Evolutionary conservation across 805 yeast species (phyloP).

Genomic region (Ogataea nonfermentans): DNA sequence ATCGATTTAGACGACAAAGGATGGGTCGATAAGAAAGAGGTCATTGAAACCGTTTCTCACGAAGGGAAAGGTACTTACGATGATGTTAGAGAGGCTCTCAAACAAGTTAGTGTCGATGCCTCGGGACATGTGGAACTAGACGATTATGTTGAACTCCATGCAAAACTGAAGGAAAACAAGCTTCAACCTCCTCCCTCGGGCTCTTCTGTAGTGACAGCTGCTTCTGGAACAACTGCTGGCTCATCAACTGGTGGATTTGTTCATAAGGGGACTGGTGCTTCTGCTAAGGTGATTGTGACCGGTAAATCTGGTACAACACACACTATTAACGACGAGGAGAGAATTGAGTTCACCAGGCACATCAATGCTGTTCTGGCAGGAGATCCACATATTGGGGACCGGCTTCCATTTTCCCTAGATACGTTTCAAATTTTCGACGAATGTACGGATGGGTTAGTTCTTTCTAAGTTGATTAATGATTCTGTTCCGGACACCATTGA

Average conservation of each 20-base stretch:
- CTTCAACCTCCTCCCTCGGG: slow-evolving; percentile 21
- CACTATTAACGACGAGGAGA: slow-evolving; percentile 95
- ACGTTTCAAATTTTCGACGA: slow-evolving; percentile 96
- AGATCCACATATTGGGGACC: slow-evolving; percentile 76
- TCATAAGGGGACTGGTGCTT: slow-evolving; percentile 52
- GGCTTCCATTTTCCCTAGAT: slow-evolving; percentile 90
- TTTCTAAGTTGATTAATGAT: slow-evolving; percentile 92
- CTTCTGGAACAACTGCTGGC: slow-evolving; percentile 31
- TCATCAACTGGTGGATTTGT: slow-evolving; percentile 35
- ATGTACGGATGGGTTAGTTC: slow-evolving; percentile 89
- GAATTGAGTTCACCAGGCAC: slow-evolving; percentile 93
- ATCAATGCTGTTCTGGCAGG: slow-evolving; percentile 90
- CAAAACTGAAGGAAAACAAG: slow-evolving; percentile 65
- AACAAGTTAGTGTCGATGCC: slow-evolving; percentile 89
- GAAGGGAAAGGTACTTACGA: slow-evolving; percentile 84
- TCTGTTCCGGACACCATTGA: slow-evolving; percentile 98
- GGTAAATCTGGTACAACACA: slow-evolving; percentile 92
- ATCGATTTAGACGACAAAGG: slow-evolving; percentile 93
- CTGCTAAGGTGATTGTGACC: slow-evolving; percentile 72
- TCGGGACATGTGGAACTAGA: slow-evolving; percentile 96
- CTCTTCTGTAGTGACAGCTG: slow-evolving; percentile 23
- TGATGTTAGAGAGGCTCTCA: slow-evolving; percentile 89
- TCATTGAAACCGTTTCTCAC: slow-evolving; percentile 76
- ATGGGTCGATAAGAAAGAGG: slow-evolving; percentile 88
- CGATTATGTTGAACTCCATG: slow-evolving; percentile 82